Evolutionary conservation across 1,139 yeast genomes (phyloP).

Genomic region (Blastobotrys buckinghamii): DNA sequence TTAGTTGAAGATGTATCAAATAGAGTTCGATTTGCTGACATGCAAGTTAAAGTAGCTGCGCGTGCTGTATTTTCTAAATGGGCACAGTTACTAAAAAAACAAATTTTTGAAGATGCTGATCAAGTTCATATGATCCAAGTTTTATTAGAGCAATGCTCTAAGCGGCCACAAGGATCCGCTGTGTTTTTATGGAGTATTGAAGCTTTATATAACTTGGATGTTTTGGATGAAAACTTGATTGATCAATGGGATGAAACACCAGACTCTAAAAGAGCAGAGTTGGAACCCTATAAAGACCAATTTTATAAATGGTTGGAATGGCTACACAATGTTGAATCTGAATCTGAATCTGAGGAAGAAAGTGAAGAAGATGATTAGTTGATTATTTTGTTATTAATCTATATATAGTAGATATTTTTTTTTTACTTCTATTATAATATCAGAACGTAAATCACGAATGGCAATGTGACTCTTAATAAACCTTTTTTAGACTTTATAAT

Average conservation of each 20-base stretch:
- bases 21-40: constrained; percentile 68
- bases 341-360: constrained; percentile 39
- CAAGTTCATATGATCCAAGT: constrained; percentile 65
- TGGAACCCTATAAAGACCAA: constrained; percentile 41
- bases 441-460: too few species aligned
- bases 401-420: too few species aligned
- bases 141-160: constrained; percentile 46
- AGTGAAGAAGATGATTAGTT: background rate
- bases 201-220: constrained; percentile 70
- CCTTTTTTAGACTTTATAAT: too few species aligned
- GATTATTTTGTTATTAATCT: too few species aligned
- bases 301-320: constrained; percentile 86
- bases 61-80: constrained; percentile 64
- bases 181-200: constrained; percentile 60
- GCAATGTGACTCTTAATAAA: too few species aligned
- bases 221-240: constrained; percentile 75
- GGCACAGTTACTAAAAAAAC: constrained; percentile 41
- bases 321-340: constrained; percentile 76
- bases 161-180: constrained; percentile 39
- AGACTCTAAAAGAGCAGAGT: background rate
- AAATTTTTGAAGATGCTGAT: constrained; percentile 74
- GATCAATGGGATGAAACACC: constrained; percentile 55
- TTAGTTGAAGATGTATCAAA: constrained; percentile 62
- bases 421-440: background rate
- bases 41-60: constrained; percentile 69